These are phyloP conservation scores for Trypanosoma lewisi DNA, from an alignment of 208 protist genomes.

Conservation along the genomic window DNA sequence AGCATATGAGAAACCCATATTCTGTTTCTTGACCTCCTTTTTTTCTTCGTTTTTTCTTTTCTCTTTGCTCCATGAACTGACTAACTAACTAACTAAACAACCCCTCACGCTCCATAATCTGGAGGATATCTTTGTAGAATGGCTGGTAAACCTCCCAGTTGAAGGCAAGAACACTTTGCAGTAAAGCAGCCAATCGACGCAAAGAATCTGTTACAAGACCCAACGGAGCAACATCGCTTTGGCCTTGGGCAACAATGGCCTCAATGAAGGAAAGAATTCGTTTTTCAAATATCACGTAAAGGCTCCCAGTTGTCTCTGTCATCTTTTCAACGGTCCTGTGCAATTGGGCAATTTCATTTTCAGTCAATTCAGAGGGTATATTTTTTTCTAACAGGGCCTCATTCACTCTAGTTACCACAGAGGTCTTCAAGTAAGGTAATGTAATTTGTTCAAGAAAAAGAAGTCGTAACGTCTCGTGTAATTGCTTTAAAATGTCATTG, in stretches of 20 bases:
- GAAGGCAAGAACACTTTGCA: constrained; percentile 51
- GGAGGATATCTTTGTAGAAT: constrained; percentile 50
- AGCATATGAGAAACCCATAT: neutral
- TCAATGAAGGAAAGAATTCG: constrained; percentile 46
- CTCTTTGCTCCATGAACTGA: neutral
- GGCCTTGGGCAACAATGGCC: constrained; percentile 25
- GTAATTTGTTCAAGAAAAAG: constrained; percentile 55
- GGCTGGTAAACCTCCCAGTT: constrained; percentile 78
- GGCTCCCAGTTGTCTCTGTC: constrained; percentile 64
- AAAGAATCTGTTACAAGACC: constrained; percentile 66
- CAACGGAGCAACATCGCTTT: constrained; percentile 39
- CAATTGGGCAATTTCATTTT: constrained; percentile 44
- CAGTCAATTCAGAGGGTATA: constrained; percentile 27
- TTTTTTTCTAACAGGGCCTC: constrained; percentile 28
- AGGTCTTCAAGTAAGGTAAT: constrained; percentile 55
- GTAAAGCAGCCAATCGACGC: constrained; percentile 26
- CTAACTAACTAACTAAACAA: neutral
- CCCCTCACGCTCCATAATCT: constrained; percentile 9
- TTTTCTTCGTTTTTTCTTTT: constrained; percentile 10
- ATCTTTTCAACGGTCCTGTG: constrained; percentile 71
- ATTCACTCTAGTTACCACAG: constrained; percentile 46
- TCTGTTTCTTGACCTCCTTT: neutral
- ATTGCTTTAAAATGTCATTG: constrained; percentile 35
- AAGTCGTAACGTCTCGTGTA: constrained; percentile 55
- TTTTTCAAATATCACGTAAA: constrained; percentile 74